Evolutionary conservation across 371 early-diverging fungal genomes (phyloP).

Genomic region (Actinomucor elegans): DNA sequence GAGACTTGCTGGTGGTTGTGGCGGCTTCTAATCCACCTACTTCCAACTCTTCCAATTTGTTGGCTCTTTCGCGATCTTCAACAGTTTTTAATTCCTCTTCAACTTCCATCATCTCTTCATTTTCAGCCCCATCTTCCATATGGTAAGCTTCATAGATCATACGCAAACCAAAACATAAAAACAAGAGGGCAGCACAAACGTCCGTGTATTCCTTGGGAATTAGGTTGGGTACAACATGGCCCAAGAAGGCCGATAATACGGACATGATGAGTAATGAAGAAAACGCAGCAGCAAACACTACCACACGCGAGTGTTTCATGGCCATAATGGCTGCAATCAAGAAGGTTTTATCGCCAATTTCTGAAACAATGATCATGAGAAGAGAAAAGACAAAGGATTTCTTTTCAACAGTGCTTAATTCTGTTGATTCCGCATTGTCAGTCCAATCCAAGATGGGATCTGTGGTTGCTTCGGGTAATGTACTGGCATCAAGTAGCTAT

Average conservation of each 20-base stretch:
- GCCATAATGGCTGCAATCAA: constrained; percentile 96
- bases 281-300: constrained; percentile 88
- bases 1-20: constrained; percentile 9
- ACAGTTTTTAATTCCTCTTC: constrained; percentile 82
- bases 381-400: constrained; percentile 60
- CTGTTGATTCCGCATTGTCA: background rate
- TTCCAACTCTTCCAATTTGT: constrained; percentile 56
- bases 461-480: background rate
- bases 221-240: constrained; percentile 84
- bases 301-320: constrained; percentile 85
- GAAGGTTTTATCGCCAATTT: constrained; percentile 98
- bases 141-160: constrained; percentile 82
- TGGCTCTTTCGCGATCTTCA: constrained; percentile 62
- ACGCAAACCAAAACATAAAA: constrained; percentile 88
- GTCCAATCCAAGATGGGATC: background rate
- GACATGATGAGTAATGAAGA: constrained; percentile 92
- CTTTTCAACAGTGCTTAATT: constrained; percentile 8
- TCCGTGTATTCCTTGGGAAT: constrained; percentile 87
- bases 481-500: constrained; percentile 1
- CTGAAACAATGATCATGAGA: constrained; percentile 88
- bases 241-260: constrained; percentile 88
- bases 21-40: constrained; percentile 18
- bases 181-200: constrained; percentile 77
- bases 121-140: constrained; percentile 87
- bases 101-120: constrained; percentile 90